Evolutionary conservation across 306 rosid genomes (phyloP), one percentile per base, ranked within the genome.

Genomic region (Vigna angularis): DNA sequence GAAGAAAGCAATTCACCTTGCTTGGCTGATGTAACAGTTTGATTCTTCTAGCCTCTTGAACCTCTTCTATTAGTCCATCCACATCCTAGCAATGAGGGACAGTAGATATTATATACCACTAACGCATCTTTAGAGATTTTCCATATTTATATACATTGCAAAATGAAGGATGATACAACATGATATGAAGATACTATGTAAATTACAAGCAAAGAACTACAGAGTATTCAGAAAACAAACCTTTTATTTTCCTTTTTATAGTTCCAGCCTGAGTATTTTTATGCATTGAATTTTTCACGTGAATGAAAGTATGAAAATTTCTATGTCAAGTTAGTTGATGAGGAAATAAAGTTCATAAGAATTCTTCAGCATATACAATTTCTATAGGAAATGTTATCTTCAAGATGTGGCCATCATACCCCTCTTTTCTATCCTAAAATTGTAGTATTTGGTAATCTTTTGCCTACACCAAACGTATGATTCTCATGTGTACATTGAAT

Each of bases 41-140:
- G 80, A 95, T 95, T 92, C 97, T 92, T 81, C 97, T 87, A 50
- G 93, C 95, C 81, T 95, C 97, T 81, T 95, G 98, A 88, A 95
- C 97, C 89, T 90, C 97, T 83, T 91, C 97, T 48, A 88, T 75
- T 15, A 95, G 87, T 55, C 87, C 97, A 77, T 92, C 97, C 78
- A 91, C 93, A 74, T 92, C 90, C 97, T 95, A 85, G 45, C 55
- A 45, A 48, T 40, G 66, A 16, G 79, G 58, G 83, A 79, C 36
- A 80, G 13, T 11, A 82, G 10, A 71, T 63, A 57, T 55, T 40
- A 59, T 20, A 30, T 53, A 70, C 62, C 63, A 48, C 26, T 50
- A 16, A 17, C 10, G 45, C 14, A 62, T 65, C 76, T 58, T 73
- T 45, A 32, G 51, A 56, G 51, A 17, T 47, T 71, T 79, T 55